These are phyloP conservation scores for Cantharellus anzutake DNA, from an alignment of 768 basidiomycete species.

Conservation along the genomic window DNA sequence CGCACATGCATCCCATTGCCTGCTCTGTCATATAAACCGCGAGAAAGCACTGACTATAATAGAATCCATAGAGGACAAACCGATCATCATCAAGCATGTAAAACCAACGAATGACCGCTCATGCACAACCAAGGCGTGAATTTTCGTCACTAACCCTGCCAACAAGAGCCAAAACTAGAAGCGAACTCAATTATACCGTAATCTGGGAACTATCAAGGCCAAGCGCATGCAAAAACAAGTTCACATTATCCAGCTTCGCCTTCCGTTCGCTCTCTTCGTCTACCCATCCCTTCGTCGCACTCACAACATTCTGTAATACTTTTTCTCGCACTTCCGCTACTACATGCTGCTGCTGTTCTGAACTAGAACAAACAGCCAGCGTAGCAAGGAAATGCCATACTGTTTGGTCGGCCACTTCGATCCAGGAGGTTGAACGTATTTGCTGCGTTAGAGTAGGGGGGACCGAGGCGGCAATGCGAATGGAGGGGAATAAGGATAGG, in stretches of 20 bases:
- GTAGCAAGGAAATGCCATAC: conserved; percentile 93
- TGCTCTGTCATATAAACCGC: too few relatives aligned
- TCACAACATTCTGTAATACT: conserved; percentile 75
- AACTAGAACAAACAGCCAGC: conserved; percentile 59
- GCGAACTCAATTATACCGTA: not conserved
- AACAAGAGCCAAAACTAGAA: not conserved
- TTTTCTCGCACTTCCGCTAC: conserved; percentile 80
- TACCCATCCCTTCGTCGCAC: conserved; percentile 57
- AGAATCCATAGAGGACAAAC: too few relatives aligned
- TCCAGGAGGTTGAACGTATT: conserved; percentile 25
- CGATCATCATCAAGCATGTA: too few relatives aligned
- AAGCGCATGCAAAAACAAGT: conserved; percentile 60
- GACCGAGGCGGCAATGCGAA: conserved; percentile 35
- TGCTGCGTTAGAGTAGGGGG: conserved; percentile 19
- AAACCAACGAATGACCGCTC: too few relatives aligned
- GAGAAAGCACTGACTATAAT: too few relatives aligned
- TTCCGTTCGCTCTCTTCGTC: conserved; percentile 52
- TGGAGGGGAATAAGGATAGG: conserved; percentile 74
- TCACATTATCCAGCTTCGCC: conserved; percentile 78
- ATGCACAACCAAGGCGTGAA: not conserved
- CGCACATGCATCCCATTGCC: too few relatives aligned
- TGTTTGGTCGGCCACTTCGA: conserved; percentile 47
- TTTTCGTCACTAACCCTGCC: not conserved
- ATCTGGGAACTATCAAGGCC: conserved; percentile 27
- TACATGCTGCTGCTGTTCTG: conserved; percentile 75